Evolutionary conservation across 2,329 filamentous ascomycete genomes (phyloP).

Genomic region (Escovopsis sp.): DNA sequence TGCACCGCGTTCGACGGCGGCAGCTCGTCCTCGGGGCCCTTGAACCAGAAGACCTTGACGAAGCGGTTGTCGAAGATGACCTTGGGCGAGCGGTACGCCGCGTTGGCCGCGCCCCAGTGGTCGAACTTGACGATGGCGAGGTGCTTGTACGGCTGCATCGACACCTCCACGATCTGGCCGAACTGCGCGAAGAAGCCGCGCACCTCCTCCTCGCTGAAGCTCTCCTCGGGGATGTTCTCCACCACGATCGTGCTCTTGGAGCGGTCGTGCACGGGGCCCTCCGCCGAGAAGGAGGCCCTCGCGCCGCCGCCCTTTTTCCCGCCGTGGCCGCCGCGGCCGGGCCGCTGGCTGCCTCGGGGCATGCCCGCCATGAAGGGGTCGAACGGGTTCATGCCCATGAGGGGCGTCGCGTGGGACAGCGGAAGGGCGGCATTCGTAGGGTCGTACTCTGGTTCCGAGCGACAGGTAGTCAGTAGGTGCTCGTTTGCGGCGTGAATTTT

Average conservation of each 20-base stretch:
- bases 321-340: conserved; percentile 20
- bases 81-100: conserved; percentile 63
- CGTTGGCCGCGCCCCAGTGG: conserved; percentile 49
- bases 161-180: conserved; percentile 48
- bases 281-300: conserved; percentile 47
- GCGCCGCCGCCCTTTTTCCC: conserved; percentile 19
- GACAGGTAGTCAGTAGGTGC: conserved; percentile 5
- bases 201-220: conserved; percentile 50
- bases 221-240: conserved; percentile 61
- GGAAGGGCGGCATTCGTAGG: conserved; percentile 16
- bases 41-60: conserved; percentile 71
- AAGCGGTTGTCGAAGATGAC: conserved; percentile 76
- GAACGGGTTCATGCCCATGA: conserved; percentile 10
- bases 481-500: no score
- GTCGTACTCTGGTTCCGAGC: conserved; percentile 17
- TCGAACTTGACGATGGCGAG: conserved; percentile 58
- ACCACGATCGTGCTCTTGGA: conserved; percentile 57
- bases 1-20: conserved; percentile 10
- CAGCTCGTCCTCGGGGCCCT: conserved; percentile 29
- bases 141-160: conserved; percentile 50
- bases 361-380: conserved; percentile 12
- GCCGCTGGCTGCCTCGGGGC: conserved; percentile 15
- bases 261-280: conserved; percentile 47
- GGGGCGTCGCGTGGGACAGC: conserved; percentile 6
- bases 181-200: conserved; percentile 59